These are phyloP conservation scores for Tetradesmus lagerheimii DNA, from an alignment of 139 green algal species.

Conservation along the genomic window DNA sequence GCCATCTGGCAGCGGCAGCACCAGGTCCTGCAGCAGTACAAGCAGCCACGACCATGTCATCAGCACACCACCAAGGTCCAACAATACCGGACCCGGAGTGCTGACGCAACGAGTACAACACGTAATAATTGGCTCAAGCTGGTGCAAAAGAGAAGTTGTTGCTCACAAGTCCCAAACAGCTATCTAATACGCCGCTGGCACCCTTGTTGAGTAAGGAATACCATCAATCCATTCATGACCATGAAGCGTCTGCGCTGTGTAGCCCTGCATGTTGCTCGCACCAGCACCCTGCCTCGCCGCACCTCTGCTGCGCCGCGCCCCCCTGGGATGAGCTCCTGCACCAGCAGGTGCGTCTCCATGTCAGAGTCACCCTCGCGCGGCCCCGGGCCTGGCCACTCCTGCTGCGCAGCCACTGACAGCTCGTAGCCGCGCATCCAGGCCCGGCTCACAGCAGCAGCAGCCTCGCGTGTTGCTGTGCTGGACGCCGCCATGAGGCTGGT, in stretches of 20 bases:
- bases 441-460: slow-evolving; percentile 17
- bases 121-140: too few relatives aligned
- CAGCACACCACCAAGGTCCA: neutral
- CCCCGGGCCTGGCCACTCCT: slow-evolving; percentile 31
- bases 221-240: too few relatives aligned
- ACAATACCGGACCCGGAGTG: too few relatives aligned
- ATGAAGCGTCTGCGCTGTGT: neutral
- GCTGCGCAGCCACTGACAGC: slow-evolving; percentile 23
- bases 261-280: too few relatives aligned
- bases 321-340: slow-evolving; percentile 50
- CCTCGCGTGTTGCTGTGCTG: slow-evolving; percentile 11
- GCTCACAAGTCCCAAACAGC: too few relatives aligned
- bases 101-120: too few relatives aligned
- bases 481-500: slow-evolving; percentile 10
- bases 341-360: slow-evolving; percentile 40
- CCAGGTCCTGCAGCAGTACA: slow-evolving; percentile 33
- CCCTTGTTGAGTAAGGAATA: too few relatives aligned
- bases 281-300: neutral
- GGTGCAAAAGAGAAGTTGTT: too few relatives aligned
- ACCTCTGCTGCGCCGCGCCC: slow-evolving; percentile 47
- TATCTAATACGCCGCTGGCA: too few relatives aligned
- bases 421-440: slow-evolving; percentile 56
- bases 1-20: slow-evolving; percentile 45
- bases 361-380: slow-evolving; percentile 33
- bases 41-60: neutral